A percentile compares a stretch with the other conserved stretches of the same genome.
These are phyloP conservation scores for Calonectria naviculata DNA, from an alignment of 2,329 filamentous ascomycete species.

Conservation along the genomic window DNA sequence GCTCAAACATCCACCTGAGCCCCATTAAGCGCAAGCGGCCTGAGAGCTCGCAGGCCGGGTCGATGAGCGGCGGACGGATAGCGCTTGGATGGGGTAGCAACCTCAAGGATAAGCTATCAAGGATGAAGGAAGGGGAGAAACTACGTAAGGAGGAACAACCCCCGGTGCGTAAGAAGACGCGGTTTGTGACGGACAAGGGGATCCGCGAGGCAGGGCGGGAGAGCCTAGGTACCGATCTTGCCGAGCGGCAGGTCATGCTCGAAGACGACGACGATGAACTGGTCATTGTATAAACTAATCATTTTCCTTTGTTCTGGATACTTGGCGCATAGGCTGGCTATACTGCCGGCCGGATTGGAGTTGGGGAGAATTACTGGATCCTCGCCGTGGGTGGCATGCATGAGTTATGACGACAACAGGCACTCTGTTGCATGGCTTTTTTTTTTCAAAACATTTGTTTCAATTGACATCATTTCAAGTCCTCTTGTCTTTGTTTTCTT, in stretches of 20 bases:
- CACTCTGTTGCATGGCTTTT: constrained; percentile 26
- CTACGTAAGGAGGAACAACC: constrained; percentile 48
- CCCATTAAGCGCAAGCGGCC: constrained; percentile 72
- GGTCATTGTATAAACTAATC: constrained; percentile 54
- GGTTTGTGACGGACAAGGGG: constrained; percentile 82
- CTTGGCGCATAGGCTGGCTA: constrained; percentile 33
- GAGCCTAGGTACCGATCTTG: constrained; percentile 70
- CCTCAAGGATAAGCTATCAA: constrained; percentile 65
- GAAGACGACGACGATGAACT: constrained; percentile 65
- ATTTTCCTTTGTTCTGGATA: constrained; percentile 24
- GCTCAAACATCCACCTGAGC: constrained; percentile 64
- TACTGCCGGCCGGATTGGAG: constrained; percentile 29
- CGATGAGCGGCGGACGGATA: constrained; percentile 38
- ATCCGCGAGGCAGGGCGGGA: constrained; percentile 82
- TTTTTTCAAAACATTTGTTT: constrained; percentile 24
- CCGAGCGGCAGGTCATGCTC: constrained; percentile 47
- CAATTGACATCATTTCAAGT: constrained; percentile 14
- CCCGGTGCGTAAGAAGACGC: constrained; percentile 77
- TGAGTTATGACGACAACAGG: constrained; percentile 39
- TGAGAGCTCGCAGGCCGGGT: constrained; percentile 49
- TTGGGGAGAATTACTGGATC: constrained; percentile 27
- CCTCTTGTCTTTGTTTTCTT: background rate
- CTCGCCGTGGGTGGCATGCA: constrained; percentile 23
- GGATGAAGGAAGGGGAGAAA: constrained; percentile 72
- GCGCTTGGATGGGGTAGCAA: constrained; percentile 68